Percentiles rank a stretch among this genome's conserved stretches.
phyloP scores from a whole-genome alignment of 2,329 filamentous ascomycete species.

The Beauveria sp. region DNA sequence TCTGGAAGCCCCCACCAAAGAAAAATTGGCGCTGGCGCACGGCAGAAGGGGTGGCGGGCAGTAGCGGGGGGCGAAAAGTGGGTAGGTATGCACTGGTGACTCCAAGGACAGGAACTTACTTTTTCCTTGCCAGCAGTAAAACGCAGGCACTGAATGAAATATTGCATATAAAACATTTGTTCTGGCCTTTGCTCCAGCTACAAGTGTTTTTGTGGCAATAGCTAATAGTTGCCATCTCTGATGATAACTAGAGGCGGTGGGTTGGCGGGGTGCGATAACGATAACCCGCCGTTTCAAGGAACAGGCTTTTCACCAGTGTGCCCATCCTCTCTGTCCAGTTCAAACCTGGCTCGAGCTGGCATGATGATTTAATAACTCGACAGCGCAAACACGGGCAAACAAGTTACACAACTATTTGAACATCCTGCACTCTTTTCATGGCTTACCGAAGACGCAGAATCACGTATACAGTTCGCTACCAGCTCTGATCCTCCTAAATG shows the following conservation, averaged over 20 bases:
- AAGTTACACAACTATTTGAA: not conserved
- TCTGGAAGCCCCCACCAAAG: constrained; percentile 7
- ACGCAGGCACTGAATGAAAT: not conserved
- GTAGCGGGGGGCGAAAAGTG: not conserved
- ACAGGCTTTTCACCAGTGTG: not conserved
- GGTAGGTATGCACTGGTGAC: not conserved
- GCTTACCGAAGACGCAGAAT: not conserved
- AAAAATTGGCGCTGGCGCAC: constrained; percentile 9
- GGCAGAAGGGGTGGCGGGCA: not conserved
- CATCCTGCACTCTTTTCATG: too few species aligned
- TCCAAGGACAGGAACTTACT: not conserved
- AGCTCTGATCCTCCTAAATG: too few species aligned
- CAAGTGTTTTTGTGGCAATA: not conserved
- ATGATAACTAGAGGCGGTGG: not conserved
- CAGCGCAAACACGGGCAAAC: constrained; percentile 1
- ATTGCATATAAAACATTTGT: too few species aligned
- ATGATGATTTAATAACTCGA: not conserved
- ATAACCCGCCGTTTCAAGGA: constrained; percentile 23
- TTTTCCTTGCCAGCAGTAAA: not conserved
- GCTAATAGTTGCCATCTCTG: too few species aligned
- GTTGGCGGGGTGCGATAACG: constrained; percentile 31
- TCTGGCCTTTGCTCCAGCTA: not conserved
- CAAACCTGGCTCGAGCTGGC: not conserved
- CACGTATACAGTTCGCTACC: not conserved
- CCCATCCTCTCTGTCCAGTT: not conserved